Base-by-base conservation (phyloP, 73 alveolate species). In the Paramecium pentaurelia region DNA sequence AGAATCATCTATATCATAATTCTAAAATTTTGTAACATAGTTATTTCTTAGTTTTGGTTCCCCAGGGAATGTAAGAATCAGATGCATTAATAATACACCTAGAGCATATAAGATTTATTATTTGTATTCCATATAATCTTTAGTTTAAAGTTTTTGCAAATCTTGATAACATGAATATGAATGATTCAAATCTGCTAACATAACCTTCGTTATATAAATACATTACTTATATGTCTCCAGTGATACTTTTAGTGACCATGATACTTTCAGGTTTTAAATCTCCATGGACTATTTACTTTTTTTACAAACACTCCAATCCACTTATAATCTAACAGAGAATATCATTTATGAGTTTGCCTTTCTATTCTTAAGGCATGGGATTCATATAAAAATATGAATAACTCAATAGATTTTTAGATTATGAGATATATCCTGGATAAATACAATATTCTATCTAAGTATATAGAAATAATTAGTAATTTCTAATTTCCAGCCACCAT, bases 341-440 rank as follows among this genome's bases (percentile, higher is more conserved):
- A 9, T 75, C 88, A 25, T 75, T 37, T 3, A 75, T 75, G 0
- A 42, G 38, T 75, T 37, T 38, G 32, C 20, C 11, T n/a, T 75
- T 75, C 9, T 75, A 27, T 42, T 75, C 58, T 25, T 36, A 34
- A 38, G 88, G 88, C 60, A 38, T 75, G 22, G 88, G 88, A 38
- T 75, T 75, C 88, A 75, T 75, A 42, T 75, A 75, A 38, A 75
- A 75, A 75, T 75, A 75, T 12, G 88, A 75, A 75, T 75, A 75
- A 75, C 88, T 75, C 8, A 75, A 42, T 12, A 75, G 47, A 75
- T 75, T 75, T 38, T 75, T 75, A 75, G 88, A 34, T 25, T 75
- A 10, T 37, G 88, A 75, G 2, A 36, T 75, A 11, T 36, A 42
- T 22, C 88, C 88, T 4, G 88, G 88, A 75, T 75, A 75, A 18